Evolutionary conservation across 2,329 filamentous ascomycete genomes (phyloP), one percentile per base, ranked within the genome.

Genomic region (Endothia cerciana): DNA sequence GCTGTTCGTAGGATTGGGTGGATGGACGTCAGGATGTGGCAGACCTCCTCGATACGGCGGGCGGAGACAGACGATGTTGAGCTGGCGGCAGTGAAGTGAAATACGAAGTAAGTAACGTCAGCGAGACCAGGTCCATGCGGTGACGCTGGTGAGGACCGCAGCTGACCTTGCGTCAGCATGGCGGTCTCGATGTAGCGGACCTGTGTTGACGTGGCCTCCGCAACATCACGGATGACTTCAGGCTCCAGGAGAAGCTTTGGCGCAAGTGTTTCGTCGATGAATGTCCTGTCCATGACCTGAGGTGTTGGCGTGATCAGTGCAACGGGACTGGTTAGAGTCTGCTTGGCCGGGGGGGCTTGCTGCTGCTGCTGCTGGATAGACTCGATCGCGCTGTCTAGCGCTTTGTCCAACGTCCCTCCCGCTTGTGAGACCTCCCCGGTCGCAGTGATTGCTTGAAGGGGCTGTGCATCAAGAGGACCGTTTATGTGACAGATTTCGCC

Each of bases 1-100:
- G 82, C 80, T 0, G 86, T 87, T 28, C 85, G 82, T 8, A 89
- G 77, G 36, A 85, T 83, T 0, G 82, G 80, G 51, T 86, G 83
- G 43, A 82, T 75, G 41, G 74, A 73, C 0, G 76, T 74, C 10
- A 86, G 75, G 15, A 77, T 77, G 28, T 77, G 75, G 69, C 83
- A 85, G 0, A 82, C 81, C 1, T 77, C 75, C 65, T 84, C 79
- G 1, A 85, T 68, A 4, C 66, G 66, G 33, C 57, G 64, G 7
- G 60, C 66, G 2, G 66, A 68, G 28, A 68, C 64, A 2, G 66
- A 68, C 19, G 60, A 60, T 13, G 66, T 68, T 13, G 66, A 68
- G 64, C 66, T 66, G 51, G 66, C 56, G 10, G 66, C 82, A 30
- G 76, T 80, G 73, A 83, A 82, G 41, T 77, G 80, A 66, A 87